Percentiles rank a stretch among this genome's conserved stretches.
phyloP scores from a whole-genome alignment of 208 protist genomes.

The Trichomonas vaginalis region DNA sequence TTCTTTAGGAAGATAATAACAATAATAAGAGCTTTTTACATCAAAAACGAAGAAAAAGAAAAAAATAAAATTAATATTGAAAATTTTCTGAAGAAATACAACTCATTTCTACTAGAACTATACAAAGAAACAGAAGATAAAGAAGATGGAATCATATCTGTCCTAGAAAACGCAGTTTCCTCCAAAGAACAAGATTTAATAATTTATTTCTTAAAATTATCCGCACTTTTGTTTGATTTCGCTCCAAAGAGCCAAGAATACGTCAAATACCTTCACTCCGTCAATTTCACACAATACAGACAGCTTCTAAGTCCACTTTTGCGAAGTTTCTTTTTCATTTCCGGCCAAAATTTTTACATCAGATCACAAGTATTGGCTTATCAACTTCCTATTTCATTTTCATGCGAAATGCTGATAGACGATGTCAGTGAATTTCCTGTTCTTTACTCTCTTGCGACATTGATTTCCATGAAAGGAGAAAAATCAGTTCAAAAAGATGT shows the following conservation, averaged over 20 bases:
- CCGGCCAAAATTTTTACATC: neutral
- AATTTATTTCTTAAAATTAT: neutral
- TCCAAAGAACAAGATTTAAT: neutral
- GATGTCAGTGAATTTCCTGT: neutral
- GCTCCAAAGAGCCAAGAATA: neutral
- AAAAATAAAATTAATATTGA: neutral
- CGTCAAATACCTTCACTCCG: neutral
- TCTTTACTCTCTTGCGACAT: neutral
- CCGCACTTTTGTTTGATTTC: neutral
- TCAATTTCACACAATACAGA: neutral
- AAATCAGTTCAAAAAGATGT: neutral
- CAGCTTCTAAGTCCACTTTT: neutral
- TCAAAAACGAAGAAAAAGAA: neutral
- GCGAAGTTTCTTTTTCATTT: neutral
- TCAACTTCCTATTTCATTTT: neutral
- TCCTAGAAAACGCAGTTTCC: neutral
- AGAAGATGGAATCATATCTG: neutral
- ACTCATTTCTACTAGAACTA: neutral
- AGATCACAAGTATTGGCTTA: neutral
- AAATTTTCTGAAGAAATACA: neutral
- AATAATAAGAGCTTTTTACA: neutral
- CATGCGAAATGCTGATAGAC: neutral
- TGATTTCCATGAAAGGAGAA: neutral
- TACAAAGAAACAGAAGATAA: neutral
- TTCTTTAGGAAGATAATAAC: neutral